phyloP scores from a whole-genome alignment of 2,329 filamentous ascomycete genomes.

The Shiraia bambusicola region DNA sequence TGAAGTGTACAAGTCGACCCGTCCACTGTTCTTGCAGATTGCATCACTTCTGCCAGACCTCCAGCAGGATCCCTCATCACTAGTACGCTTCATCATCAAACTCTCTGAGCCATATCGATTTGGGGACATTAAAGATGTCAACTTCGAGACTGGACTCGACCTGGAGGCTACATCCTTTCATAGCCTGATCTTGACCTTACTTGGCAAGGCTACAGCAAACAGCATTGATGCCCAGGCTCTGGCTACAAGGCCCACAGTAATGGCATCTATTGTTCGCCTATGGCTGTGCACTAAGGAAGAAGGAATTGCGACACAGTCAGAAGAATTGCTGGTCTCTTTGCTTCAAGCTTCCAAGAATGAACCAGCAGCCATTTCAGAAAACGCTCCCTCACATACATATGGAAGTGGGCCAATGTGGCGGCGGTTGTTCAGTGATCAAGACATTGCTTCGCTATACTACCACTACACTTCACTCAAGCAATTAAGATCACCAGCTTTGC shows the following conservation, averaged over 20 bases:
- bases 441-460: constrained; percentile 60
- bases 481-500: constrained; percentile 35
- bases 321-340: constrained; percentile 55
- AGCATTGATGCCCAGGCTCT: constrained; percentile 59
- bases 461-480: constrained; percentile 53
- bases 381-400: constrained; percentile 28
- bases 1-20: constrained; percentile 31
- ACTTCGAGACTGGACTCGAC: constrained; percentile 59
- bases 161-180: constrained; percentile 55
- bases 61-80: constrained; percentile 59
- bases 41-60: constrained; percentile 55
- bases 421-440: constrained; percentile 60
- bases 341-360: constrained; percentile 50
- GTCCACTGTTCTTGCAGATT: constrained; percentile 48
- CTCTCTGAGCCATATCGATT: constrained; percentile 49
- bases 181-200: constrained; percentile 55
- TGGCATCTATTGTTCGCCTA: constrained; percentile 56
- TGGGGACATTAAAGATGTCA: constrained; percentile 49
- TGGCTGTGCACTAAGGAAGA: constrained; percentile 61
- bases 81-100: constrained; percentile 55
- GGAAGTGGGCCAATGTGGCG: constrained; percentile 57
- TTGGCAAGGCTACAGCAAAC: constrained; percentile 57
- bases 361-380: constrained; percentile 43
- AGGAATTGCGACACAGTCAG: constrained; percentile 57
- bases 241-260: constrained; percentile 57